phyloP scores from a whole-genome alignment of 129 eudicot species.

The Flaveria sonorensis region DNA sequence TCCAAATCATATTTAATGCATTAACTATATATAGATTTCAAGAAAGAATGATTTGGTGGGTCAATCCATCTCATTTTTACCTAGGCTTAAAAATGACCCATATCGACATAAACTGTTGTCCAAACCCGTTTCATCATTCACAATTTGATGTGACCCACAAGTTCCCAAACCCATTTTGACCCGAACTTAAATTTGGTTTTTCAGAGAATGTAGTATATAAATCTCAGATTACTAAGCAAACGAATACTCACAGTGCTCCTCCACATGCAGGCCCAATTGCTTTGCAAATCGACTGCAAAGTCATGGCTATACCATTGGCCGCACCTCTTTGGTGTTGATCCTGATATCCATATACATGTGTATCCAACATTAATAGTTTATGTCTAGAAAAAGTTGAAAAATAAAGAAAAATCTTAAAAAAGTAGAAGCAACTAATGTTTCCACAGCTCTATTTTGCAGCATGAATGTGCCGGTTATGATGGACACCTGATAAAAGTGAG shows the following conservation, averaged over 20 bases:
- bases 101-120: no score
- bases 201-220: neutral
- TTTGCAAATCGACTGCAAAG: slow-evolving; percentile 66
- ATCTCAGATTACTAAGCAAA: neutral
- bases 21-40: neutral
- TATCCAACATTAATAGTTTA: neutral
- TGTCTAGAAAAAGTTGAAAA: neutral
- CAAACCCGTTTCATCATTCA: no score
- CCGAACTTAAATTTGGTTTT: neutral
- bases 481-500: slow-evolving; percentile 42
- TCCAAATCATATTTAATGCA: neutral
- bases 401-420: neutral
- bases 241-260: slow-evolving; percentile 72
- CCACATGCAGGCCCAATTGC: slow-evolving; percentile 75
- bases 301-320: slow-evolving; percentile 81
- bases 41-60: no score
- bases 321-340: slow-evolving; percentile 91
- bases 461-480: slow-evolving; percentile 63
- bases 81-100: no score
- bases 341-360: slow-evolving; percentile 34
- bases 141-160: neutral
- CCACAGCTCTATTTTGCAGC: slow-evolving; percentile 87
- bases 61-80: neutral
- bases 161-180: neutral
- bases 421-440: slow-evolving; percentile 23